These are phyloP conservation scores for Typha latifolia DNA, from an alignment of 176 grass and related monocot genomes.

Conservation along the genomic window DNA sequence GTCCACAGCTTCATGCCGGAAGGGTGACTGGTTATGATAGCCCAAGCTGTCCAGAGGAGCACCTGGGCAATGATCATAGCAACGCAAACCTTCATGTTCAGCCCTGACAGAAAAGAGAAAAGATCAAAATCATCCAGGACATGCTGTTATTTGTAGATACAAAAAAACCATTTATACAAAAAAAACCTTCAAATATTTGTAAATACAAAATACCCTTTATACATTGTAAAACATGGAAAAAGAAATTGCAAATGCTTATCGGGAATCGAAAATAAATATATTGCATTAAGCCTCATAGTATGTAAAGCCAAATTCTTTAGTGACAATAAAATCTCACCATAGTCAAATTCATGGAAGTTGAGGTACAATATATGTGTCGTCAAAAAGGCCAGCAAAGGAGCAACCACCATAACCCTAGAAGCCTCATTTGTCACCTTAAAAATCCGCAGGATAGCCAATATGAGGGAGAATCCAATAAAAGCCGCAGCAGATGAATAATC, in stretches of 20 bases:
- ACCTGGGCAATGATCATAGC: constrained; percentile 41
- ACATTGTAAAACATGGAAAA: background rate
- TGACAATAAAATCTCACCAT: constrained; percentile 36
- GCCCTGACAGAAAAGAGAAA: constrained; percentile 21
- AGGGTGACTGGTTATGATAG: constrained; percentile 48
- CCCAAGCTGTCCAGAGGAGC: constrained; percentile 72
- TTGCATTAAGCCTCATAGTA: background rate
- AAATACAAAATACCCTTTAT: background rate
- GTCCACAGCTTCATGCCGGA: constrained; percentile 51
- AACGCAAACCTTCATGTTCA: constrained; percentile 74
- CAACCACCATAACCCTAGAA: constrained; percentile 81
- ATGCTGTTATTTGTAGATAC: too few species aligned
- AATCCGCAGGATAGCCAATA: constrained; percentile 57
- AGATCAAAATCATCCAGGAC: background rate
- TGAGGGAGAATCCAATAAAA: constrained; percentile 67
- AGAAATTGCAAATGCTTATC: background rate
- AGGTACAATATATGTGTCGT: constrained; percentile 93
- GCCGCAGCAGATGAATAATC: constrained; percentile 65
- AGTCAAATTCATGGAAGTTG: constrained; percentile 78
- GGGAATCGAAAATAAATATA: background rate
- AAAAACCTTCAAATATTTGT: background rate
- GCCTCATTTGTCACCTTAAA: constrained; percentile 61
- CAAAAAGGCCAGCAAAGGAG: constrained; percentile 79
- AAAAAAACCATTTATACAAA: too few species aligned
- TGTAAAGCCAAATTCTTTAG: background rate